Base-by-base conservation (phyloP, 2,329 filamentous ascomycete genomes). In the Aspergillus flavus region DNA sequence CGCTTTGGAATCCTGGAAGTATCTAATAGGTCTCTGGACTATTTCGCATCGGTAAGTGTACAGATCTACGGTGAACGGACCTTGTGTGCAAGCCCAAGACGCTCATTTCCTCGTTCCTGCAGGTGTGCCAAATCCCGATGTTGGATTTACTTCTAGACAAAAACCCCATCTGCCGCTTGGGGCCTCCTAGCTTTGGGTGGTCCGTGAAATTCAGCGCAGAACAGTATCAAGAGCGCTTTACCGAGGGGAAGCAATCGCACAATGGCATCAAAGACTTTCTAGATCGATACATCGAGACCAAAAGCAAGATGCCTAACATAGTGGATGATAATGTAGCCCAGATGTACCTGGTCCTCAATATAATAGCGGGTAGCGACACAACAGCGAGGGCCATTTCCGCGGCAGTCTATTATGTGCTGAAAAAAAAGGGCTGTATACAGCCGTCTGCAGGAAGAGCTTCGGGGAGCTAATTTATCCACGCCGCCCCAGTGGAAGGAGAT, bases 371-470 rank as follows among this genome's bases (percentile, higher is more conserved):
- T n/a, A 75, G 72, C 1, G 79, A 76, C 59, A 77, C 76, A 2
- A 76, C 74, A 0, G 75, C 75, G 9, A 75, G 76, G n/a, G 69
- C 71, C 0, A 64, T 78, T 19, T 67, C 69, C 16, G 68, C 73
- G 2, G 69, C 73, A 21, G 63, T 78, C 28, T 78, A 78, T 63
- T 71, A 73, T 60, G 64, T 71, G 3, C 69, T 74, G 12, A 76
- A 74, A 57, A 64, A 64, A 65, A 53, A 68, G 70, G 0, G 36
- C 50, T 2, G 69, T 67, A 5, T 57, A 63, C 21, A 68, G 86
- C 83, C 62, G 85, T 72, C 10, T 76, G n/a, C 9, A 73, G 66
- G 9, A 88, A 76, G 43, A 86, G 66, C 21, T 78, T 59, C 43
- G 81, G 74, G 66, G 85, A 84, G 66, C 80, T 7, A 62, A 65